Evolutionary conservation across 495 filamentous ascomycete genomes (phyloP).

Genomic region (Hypoxylon fragiforme): DNA sequence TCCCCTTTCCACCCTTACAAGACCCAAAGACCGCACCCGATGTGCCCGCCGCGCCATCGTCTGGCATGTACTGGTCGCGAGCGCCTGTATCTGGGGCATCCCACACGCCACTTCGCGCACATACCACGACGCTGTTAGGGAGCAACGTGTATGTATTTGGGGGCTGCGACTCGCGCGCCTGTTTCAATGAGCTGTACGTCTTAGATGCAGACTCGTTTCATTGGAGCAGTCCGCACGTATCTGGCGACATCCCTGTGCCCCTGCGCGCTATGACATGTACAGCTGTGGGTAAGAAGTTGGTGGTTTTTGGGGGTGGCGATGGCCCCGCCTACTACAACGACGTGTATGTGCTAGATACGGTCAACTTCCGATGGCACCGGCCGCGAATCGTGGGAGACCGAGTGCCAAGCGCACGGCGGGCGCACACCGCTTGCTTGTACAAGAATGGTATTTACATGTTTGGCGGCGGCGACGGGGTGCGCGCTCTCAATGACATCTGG

Average conservation of each 20-base stretch:
- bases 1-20: conserved; percentile 57
- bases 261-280: conserved; percentile 69
- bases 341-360: conserved; percentile 67
- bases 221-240: conserved; percentile 61
- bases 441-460: conserved; percentile 70
- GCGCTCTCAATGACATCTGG: conserved; percentile 69
- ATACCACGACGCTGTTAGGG: conserved; percentile 64
- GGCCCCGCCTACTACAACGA: conserved; percentile 70
- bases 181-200: conserved; percentile 68
- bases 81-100: conserved; percentile 59
- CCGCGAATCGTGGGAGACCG: conserved; percentile 57
- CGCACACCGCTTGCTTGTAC: conserved; percentile 68
- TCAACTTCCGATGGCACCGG: conserved; percentile 62
- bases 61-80: conserved; percentile 70
- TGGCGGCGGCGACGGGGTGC: conserved; percentile 66
- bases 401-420: conserved; percentile 58
- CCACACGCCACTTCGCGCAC: conserved; percentile 61
- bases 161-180: conserved; percentile 64
- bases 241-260: conserved; percentile 63
- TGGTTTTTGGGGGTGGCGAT: conserved; percentile 68
- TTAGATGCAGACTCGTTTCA: conserved; percentile 67
- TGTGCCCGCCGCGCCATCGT: conserved; percentile 62
- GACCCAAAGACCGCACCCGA: conserved; percentile 60
- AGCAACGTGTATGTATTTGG: conserved; percentile 67
- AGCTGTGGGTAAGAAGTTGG: conserved; percentile 65